A percentile compares a stretch with the other conserved stretches of the same genome.
Conservation (phyloP, 495 filamentous ascomycete species). For the Lichina pygmaea region DNA sequence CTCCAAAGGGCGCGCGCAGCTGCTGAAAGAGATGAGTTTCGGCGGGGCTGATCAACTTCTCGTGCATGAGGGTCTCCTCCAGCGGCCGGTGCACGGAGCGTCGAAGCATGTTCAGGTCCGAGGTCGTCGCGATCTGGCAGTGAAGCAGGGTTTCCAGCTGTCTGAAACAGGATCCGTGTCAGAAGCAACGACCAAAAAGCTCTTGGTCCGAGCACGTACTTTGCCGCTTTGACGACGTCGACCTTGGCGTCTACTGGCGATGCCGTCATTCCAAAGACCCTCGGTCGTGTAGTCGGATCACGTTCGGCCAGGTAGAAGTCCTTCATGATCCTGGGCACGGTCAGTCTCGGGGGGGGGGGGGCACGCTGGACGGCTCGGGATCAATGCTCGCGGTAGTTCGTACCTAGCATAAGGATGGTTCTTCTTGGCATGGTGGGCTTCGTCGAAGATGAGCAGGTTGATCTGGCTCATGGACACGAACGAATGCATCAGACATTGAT, state of each 20-base stretch:
- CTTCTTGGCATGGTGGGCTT: slow-evolving; percentile 92
- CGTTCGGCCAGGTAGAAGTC: slow-evolving; percentile 41
- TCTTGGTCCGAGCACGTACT: slow-evolving; percentile 10
- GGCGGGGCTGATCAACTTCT: slow-evolving; percentile 19
- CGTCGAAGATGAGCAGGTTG: slow-evolving; percentile 84
- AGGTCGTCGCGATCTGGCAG: slow-evolving; percentile 58
- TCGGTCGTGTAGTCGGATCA: slow-evolving; percentile 26
- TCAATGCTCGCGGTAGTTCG: background rate
- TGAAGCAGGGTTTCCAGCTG: slow-evolving; percentile 57
- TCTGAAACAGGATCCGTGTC: slow-evolving; percentile 9
- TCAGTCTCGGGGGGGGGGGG: background rate
- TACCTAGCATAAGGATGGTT: slow-evolving; percentile 69
- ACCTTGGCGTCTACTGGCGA: slow-evolving; percentile 75
- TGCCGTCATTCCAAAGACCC: slow-evolving; percentile 91
- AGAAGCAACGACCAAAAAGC: background rate
- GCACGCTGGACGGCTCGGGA: background rate
- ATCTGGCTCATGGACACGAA: slow-evolving; percentile 63
- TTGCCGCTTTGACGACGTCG: slow-evolving; percentile 40
- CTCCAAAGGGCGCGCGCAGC: slow-evolving; percentile 27
- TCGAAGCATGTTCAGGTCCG: slow-evolving; percentile 32
- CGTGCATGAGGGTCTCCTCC: slow-evolving; percentile 35
- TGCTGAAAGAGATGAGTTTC: slow-evolving; percentile 34
- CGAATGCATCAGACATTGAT: slow-evolving; percentile 50
- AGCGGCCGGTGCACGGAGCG: slow-evolving; percentile 28
- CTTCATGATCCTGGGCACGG: slow-evolving; percentile 38